Evolutionary conservation across 805 yeast genomes (phyloP), one percentile per base, ranked within the genome.

Genomic region (Myxozyma melibiosi): DNA sequence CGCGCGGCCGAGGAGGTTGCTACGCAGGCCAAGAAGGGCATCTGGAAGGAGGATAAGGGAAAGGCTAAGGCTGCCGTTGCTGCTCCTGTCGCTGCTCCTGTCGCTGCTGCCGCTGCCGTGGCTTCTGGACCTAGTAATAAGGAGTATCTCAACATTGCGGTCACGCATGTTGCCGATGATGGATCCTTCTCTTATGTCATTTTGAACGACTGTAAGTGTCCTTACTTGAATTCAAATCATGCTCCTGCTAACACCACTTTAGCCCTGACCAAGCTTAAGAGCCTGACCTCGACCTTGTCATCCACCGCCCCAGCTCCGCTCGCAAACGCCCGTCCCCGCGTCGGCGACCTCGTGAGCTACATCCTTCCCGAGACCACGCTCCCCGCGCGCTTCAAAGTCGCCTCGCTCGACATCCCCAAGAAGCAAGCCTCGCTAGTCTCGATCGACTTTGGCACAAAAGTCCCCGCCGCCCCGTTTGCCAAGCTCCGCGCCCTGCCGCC

Each of bases 1-100:
- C 70, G 74, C 43, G 81, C 76, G 24, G 88, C 90, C 9, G 86
- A 88, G 70, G 82, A 78, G 30, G 68, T 67, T 8, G 96, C 96
- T 1, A 78, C 79, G 67, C 65, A 66, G 0, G 72, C 70, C 31
- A 79, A 77, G 65, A 69, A 77, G 63, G 95, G 95, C 14, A 45
- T 88, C 4, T 90, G 96, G 96, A 71, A 73, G 28, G 69, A 80
- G 63, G 85, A 80, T 67, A 84, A 78, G 53, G 69, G 74, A 46
- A 75, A 72, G 35, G 75, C 69, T 2, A 73, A 71, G 54, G 71
- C 51, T n/a, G n/a, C n/a, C 11, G 64, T 55, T 7, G 67, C 57
- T 25, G 65, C 53, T 16, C 64, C 41, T 24, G 56, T 58, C 7
- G 49, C 55, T 4, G 57, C 60, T 18, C 51, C 66, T 1, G 56